Evolutionary conservation across 768 basidiomycete species (phyloP).

Genomic region (Lactifluus pinguis): DNA sequence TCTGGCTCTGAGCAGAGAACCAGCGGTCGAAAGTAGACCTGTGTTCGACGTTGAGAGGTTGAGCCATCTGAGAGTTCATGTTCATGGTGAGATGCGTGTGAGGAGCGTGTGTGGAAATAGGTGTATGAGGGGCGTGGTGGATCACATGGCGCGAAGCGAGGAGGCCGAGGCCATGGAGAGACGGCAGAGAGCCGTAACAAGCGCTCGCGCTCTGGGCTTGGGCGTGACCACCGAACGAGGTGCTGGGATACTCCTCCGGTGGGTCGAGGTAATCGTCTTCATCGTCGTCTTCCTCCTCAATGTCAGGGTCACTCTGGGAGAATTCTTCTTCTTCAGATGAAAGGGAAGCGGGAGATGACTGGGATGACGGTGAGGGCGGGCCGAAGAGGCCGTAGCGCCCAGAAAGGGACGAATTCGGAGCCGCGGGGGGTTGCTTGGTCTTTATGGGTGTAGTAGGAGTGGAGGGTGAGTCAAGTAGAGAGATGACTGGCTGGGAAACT

Average conservation of each 20-base stretch:
- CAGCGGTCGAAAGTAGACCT: slow-evolving; percentile 12
- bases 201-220: slow-evolving; percentile 3
- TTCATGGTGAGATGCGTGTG: slow-evolving; percentile 10
- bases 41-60: slow-evolving; percentile 5
- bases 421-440: slow-evolving; percentile 24
- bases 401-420: slow-evolving; percentile 30
- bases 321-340: slow-evolving; percentile 27
- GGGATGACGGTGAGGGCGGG: slow-evolving; percentile 33
- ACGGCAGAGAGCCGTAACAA: slow-evolving; percentile 16
- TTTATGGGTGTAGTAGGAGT: slow-evolving; percentile 4
- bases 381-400: slow-evolving; percentile 55
- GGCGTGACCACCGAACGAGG: neutral
- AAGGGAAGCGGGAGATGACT: slow-evolving; percentile 30
- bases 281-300: slow-evolving; percentile 26
- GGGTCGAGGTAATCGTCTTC: slow-evolving; percentile 47
- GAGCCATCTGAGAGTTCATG: slow-evolving; percentile 3
- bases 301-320: slow-evolving; percentile 9
- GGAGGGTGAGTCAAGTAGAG: slow-evolving; percentile 10
- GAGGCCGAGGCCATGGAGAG: slow-evolving; percentile 17
- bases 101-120: slow-evolving; percentile 9
- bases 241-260: slow-evolving; percentile 18
- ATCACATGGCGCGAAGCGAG: slow-evolving; percentile 17
- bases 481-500: slow-evolving; percentile 3
- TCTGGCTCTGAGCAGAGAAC: slow-evolving; percentile 10
- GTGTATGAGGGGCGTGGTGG: slow-evolving; percentile 8